Evolutionary conservation across 306 rosid genomes (phyloP), one percentile per base, ranked within the genome.

Genomic region (Cucurbita argyrosperma): DNA sequence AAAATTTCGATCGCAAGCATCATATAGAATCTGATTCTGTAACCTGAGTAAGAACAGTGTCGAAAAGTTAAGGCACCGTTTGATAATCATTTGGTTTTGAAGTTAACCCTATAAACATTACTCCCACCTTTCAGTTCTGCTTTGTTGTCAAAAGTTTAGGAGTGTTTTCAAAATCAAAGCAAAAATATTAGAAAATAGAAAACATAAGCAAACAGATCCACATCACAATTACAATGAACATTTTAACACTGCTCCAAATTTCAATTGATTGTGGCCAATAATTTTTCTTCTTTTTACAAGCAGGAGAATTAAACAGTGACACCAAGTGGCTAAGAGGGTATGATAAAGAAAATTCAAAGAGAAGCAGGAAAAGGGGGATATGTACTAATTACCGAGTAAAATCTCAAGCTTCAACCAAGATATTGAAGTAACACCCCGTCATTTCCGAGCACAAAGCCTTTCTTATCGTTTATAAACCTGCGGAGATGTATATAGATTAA

Each of bases 341-440:
- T 4, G 9, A 68, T 21, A 6, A n/a, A 69, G 45, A 5, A 49
- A 14, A 47, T 26, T 26, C 10, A 2, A 70, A 51, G 57, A 51
- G 19, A 30, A 6, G 37, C 23, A 49, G 8, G 56, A 70, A 39
- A 64, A 9, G 10, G 5, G 46, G 9, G 74, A 46, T 47, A 68
- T 23, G 15, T 19, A 50, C 45, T 21, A 74, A 74, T 84, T 86
- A 87, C 93, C 96, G 54, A 39, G 83, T 69, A 65, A 74, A 77
- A 66, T 76, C 76, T 45, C 70, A 68, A 78, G 55, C 77, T 82
- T 85, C 78, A 91, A 79, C 92, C 96, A 74, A 94, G 99, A 80
- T 90, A 91, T 79, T 97, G 96, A 74, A 94, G 97, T 82, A 94
- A 82, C 77, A 94, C 99, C 43, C 96, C 97, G 68, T 91, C 97